phyloP scores from a whole-genome alignment of 1,139 yeast genomes.

The Pichia sp. region DNA sequence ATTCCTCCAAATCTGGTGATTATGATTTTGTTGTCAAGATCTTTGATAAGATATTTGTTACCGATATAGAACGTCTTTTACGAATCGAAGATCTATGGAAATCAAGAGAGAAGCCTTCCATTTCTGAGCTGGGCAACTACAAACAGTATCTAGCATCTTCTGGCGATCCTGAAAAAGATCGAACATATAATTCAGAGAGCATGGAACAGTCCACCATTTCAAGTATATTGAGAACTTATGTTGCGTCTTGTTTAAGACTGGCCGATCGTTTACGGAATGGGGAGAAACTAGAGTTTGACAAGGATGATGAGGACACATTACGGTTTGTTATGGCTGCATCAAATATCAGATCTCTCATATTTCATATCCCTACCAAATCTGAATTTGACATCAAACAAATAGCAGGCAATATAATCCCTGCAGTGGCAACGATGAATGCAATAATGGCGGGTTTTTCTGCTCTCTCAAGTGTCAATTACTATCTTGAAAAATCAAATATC shows the following conservation, averaged over 20 bases:
- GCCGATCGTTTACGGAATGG: slow-evolving; percentile 45
- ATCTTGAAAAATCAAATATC: slow-evolving; percentile 27
- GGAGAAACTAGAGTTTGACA: slow-evolving; percentile 68
- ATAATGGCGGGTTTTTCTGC: slow-evolving; percentile 88
- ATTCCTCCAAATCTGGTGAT: slow-evolving; percentile 22
- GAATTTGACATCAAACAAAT: slow-evolving; percentile 88
- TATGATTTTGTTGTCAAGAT: slow-evolving; percentile 41
- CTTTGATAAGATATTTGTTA: slow-evolving; percentile 52
- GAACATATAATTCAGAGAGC: not conserved
- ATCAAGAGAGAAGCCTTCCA: slow-evolving; percentile 57
- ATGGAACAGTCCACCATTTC: slow-evolving; percentile 64
- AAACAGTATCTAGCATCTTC: not conserved
- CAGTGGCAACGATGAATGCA: slow-evolving; percentile 97
- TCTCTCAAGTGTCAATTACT: slow-evolving; percentile 60
- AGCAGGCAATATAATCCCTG: slow-evolving; percentile 98
- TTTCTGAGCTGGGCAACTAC: slow-evolving; percentile 2
- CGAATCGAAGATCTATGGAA: slow-evolving; percentile 78
- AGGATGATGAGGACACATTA: slow-evolving; percentile 89
- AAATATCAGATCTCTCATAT: slow-evolving; percentile 71
- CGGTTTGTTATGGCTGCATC: slow-evolving; percentile 87
- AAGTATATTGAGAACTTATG: slow-evolving; percentile 63
- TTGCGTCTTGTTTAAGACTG: slow-evolving; percentile 46
- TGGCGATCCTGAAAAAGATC: not conserved
- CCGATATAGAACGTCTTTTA: slow-evolving; percentile 72
- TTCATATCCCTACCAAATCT: slow-evolving; percentile 67